Evolutionary conservation across 169 alveolate species (phyloP), one percentile per base, ranked within the genome.

Genomic region (Plasmodium yoelii): DNA sequence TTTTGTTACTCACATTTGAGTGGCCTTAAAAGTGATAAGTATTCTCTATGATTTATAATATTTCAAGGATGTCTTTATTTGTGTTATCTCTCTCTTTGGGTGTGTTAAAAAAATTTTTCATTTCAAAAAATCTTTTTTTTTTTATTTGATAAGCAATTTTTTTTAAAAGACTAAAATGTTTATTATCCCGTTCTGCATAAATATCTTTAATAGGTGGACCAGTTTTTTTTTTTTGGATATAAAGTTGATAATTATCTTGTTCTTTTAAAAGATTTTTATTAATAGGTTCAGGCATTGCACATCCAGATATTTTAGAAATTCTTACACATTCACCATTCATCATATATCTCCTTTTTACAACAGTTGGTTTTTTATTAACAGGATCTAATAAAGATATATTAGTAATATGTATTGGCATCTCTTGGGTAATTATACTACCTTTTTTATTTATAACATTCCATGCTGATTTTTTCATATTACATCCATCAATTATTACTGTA

Each of bases 331-430:
- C 95, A 5, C 98, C 98, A 72, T 94, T 90, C 95, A 95, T 95
- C 95, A 94, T 94, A 82, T 92, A 94, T 12, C 98, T 93, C 72
- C 95, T 86, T 63, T 92, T 93, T 19, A 96, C 97, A 5, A 97
- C 92, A 9, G 98, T 96, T 13, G 98, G 98, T n/a, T 91, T 94
- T 88, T 97, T 95, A 87, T 7, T 60, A 10, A 96, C 97, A 10
- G 98, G 98, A 87, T 97, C 98, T 10, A 97, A 93, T 1, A 97
- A 80, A 7, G 98, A 92, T 2, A 97, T 96, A 64, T 96, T 97
- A 18, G 98, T 95, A 19, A 97, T 92, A 88, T 97, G 98, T 9
- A 97, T 93, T 0, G 98, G 98, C 95, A 92, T 91, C 77, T 97
- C 98, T 73, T 93, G 94, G 47, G 97, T 92, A 19, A 94, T 77